Percentiles rank a stretch among this genome's conserved stretches.
phyloP scores from a whole-genome alignment of 2,329 filamentous ascomycete genomes.

The Ceratocystis ficicola region DNA sequence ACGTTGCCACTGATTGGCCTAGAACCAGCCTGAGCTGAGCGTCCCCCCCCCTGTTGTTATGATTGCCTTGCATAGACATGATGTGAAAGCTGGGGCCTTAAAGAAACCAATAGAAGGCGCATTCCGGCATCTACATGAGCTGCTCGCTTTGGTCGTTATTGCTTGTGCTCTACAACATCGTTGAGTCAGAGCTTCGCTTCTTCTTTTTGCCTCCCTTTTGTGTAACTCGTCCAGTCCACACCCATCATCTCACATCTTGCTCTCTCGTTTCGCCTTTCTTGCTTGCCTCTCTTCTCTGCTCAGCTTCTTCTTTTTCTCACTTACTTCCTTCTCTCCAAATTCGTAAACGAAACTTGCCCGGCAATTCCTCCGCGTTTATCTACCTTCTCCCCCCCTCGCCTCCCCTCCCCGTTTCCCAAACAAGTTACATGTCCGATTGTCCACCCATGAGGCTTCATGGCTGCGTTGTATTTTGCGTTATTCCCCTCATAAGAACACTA shows the following conservation, averaged over 20 bases:
- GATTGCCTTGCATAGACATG: neutral
- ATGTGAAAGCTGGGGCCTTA: neutral
- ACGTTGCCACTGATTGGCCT: neutral
- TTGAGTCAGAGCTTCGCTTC: too few species aligned
- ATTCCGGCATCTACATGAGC: neutral
- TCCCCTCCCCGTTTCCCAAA: conserved; percentile 1
- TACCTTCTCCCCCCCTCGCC: too few species aligned
- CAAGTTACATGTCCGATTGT: conserved; percentile 1
- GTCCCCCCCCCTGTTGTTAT: neutral
- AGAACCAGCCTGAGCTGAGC: neutral
- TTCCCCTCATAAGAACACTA: neutral
- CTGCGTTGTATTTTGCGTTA: neutral
- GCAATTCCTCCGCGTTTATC: neutral
- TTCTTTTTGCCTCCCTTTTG: neutral
- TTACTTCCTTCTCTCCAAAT: neutral
- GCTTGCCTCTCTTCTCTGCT: neutral
- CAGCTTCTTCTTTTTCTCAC: neutral
- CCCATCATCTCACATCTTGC: neutral
- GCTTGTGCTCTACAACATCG: too few species aligned
- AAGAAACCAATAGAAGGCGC: neutral
- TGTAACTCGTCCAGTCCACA: neutral
- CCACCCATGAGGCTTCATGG: too few species aligned
- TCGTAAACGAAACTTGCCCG: neutral
- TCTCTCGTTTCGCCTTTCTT: too few species aligned
- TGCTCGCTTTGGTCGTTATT: neutral